phyloP scores from a whole-genome alignment of 2,329 filamentous ascomycete species.

The Rutstroemia sydowiana region DNA sequence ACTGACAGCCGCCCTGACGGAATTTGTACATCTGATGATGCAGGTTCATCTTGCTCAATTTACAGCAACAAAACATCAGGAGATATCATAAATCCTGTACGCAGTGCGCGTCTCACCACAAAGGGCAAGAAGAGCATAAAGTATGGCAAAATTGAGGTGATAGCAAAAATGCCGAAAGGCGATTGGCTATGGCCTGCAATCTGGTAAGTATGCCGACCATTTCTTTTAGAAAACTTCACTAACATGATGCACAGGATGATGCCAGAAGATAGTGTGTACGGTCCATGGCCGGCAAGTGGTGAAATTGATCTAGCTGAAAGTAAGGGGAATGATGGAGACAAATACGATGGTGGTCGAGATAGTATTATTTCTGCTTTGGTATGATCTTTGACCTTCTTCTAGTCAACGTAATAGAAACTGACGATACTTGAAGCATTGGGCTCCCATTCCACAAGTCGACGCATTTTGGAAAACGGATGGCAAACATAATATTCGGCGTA shows the following conservation, averaged over 20 bases:
- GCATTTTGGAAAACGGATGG: slow-evolving; percentile 19
- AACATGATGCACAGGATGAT: slow-evolving; percentile 37
- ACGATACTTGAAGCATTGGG: slow-evolving; percentile 36
- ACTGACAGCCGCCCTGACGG: slow-evolving; percentile 26
- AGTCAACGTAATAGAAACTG: background rate
- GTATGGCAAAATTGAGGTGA: slow-evolving; percentile 47
- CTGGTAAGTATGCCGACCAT: slow-evolving; percentile 11
- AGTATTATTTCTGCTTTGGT: slow-evolving; percentile 38
- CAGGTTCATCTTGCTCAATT: slow-evolving; percentile 32
- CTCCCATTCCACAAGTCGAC: slow-evolving; percentile 27
- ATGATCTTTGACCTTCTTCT: slow-evolving; percentile 22
- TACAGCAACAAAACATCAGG: slow-evolving; percentile 37
- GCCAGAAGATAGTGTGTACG: slow-evolving; percentile 41
- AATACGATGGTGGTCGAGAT: slow-evolving; percentile 36
- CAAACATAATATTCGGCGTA: slow-evolving; percentile 26
- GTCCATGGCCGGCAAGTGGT: slow-evolving; percentile 43
- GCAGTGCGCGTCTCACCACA: slow-evolving; percentile 42
- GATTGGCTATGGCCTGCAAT: slow-evolving; percentile 49
- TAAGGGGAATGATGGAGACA: slow-evolving; percentile 39
- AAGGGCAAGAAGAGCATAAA: slow-evolving; percentile 39
- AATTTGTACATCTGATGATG: slow-evolving; percentile 34
- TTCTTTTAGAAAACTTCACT: background rate
- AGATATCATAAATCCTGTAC: slow-evolving; percentile 42
- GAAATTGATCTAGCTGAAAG: slow-evolving; percentile 48
- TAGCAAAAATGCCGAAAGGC: slow-evolving; percentile 43